Evolutionary conservation across 257 asterid species (phyloP), one percentile per base, ranked within the genome.

Genomic region (Ocimum tenuiflorum): DNA sequence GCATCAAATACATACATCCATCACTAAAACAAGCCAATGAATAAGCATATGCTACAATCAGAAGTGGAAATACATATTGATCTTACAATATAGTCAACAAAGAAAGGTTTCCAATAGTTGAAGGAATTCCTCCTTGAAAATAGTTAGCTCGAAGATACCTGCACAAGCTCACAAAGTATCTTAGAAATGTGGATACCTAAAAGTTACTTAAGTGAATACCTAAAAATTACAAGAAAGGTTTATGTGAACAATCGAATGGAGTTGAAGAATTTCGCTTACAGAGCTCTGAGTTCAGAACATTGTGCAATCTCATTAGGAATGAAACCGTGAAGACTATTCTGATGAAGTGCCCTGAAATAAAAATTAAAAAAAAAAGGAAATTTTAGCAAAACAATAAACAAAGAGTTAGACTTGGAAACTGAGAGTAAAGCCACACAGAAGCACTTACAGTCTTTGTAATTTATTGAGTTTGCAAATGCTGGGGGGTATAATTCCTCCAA

Each of bases 101-200:
- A 56, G 97, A 81, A 66, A 94, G 95, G 79, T 94, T 94, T 43
- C 96, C 97, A 23, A 94, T 75, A 57, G 78, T 78, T 1, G 97
- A 70, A 8, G 99, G 99, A 68, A 94, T 82, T 71, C 97, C 97
- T 31, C 99, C 99, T 82, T 94, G 92, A 75, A 94, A 79, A 73
- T 85, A 86, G 75, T 94, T 94, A 33, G 79, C 85, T 69, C 94
- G 85, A 63, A 94, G 87, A 55, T 94, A 94, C 82, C 99, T 94
- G 47, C 58, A 62, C 46, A 53, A 18, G 65, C 43, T 38, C 50
- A 38, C 6, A 36, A 57, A 23, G 45, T 1, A 7, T 48, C 31
- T 10, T 8, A 51, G 17, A 56, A 18, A 11, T 31, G 15, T 14
- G 0, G 3, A 41, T n/a, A n/a, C n/a, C n/a, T n/a, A n/a, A n/a